Percentiles rank a stretch among this genome's conserved stretches.
These are phyloP conservation scores for Trametes hirsuta DNA, from an alignment of 1,284 basidiomycete genomes.

Conservation along the genomic window DNA sequence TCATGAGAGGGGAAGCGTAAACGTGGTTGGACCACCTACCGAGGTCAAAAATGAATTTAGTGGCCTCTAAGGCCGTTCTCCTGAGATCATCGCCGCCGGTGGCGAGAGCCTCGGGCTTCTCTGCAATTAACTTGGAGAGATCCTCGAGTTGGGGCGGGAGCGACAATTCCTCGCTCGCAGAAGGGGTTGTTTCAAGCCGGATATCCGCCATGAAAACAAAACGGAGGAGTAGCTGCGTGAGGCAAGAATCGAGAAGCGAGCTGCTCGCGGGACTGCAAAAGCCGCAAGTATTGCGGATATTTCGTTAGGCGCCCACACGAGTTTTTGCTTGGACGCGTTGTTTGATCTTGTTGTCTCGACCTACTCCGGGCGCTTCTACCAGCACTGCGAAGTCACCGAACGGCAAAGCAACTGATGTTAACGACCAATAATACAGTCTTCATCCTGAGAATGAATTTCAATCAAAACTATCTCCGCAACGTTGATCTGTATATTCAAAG, in stretches of 20 bases:
- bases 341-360: slow-evolving; percentile 20
- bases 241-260: neutral
- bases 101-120: slow-evolving; percentile 56
- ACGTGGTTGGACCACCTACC: slow-evolving; percentile 50
- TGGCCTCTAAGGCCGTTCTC: slow-evolving; percentile 63
- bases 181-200: neutral
- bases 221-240: neutral
- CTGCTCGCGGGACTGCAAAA: neutral
- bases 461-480: neutral
- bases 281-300: neutral
- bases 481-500: slow-evolving; percentile 1
- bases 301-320: slow-evolving; percentile 15
- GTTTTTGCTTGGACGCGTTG: slow-evolving; percentile 26
- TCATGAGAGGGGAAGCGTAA: neutral
- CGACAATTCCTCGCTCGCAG: slow-evolving; percentile 14
- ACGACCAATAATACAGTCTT: too few species aligned
- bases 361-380: neutral
- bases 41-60: slow-evolving; percentile 82
- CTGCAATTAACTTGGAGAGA: slow-evolving; percentile 58
- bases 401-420: neutral
- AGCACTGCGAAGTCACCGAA: too few species aligned
- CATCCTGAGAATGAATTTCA: too few species aligned
- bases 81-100: slow-evolving; percentile 60
- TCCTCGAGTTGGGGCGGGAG: slow-evolving; percentile 46
- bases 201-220: slow-evolving; percentile 1